Evolutionary conservation across 2,329 filamentous ascomycete genomes (phyloP).

Genomic region (Diaporthe vaccinii): DNA sequence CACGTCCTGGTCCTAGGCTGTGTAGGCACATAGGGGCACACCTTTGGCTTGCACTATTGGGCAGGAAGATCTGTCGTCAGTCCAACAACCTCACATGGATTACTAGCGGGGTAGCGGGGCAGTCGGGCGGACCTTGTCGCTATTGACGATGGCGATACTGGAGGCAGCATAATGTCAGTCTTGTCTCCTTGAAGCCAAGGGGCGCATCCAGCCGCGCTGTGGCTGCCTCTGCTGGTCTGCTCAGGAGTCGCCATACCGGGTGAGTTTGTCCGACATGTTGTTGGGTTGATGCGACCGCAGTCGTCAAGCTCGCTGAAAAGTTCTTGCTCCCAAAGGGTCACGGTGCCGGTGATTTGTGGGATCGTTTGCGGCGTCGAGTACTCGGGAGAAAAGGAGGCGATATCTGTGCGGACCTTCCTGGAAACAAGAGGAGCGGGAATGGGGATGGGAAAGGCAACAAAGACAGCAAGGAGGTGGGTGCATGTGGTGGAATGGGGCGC

Average conservation of each 20-base stretch:
- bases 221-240: not conserved
- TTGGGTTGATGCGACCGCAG: conserved; percentile 37
- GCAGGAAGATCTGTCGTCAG: conserved; percentile 47
- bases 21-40: conserved; percentile 52
- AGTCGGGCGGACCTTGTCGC: conserved; percentile 83
- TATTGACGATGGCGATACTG: conserved; percentile 99
- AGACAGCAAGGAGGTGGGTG: conserved; percentile 24
- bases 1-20: too few species aligned
- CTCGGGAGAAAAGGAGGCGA: not conserved
- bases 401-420: not conserved
- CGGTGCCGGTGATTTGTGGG: not conserved
- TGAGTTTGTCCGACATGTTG: conserved; percentile 93
- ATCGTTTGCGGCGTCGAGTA: not conserved
- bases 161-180: conserved; percentile 34
- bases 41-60: conserved; percentile 87
- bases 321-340: conserved; percentile 6
- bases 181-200: conserved; percentile 40
- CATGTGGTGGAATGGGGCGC: conserved; percentile 18
- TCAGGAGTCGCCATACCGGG: conserved; percentile 72
- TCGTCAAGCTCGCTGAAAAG: conserved; percentile 35
- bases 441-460: conserved; percentile 26
- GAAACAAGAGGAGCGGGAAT: conserved; percentile 22
- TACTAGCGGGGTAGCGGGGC: conserved; percentile 55
- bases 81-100: conserved; percentile 47
- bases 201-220: not conserved